Evolutionary conservation across 2,329 filamentous ascomycete genomes (phyloP).

Genomic region (Neurospora sp.): DNA sequence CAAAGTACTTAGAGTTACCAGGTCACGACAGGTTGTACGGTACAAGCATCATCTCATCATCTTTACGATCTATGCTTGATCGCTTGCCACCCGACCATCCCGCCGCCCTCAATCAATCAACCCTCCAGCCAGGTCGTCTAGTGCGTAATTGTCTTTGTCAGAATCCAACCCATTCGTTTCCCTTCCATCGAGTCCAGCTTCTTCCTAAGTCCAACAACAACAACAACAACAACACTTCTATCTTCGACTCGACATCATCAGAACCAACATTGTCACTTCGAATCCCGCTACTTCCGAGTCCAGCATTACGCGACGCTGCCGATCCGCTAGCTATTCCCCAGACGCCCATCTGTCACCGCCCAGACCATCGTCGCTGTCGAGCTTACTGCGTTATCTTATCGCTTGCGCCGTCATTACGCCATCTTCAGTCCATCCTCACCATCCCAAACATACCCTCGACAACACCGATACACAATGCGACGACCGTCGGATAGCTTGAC

Average conservation of each 20-base stretch:
- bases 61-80: background rate
- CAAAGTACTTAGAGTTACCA: background rate
- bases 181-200: background rate
- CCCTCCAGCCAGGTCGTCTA: background rate
- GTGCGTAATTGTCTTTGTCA: background rate
- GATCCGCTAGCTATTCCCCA: background rate
- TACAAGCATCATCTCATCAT: background rate
- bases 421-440: background rate
- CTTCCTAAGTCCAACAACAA: background rate
- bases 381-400: background rate
- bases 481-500: conserved; percentile 21
- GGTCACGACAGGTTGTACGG: background rate
- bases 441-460: background rate
- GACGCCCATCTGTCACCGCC: background rate
- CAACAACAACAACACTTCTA: background rate
- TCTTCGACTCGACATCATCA: background rate
- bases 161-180: background rate
- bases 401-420: background rate
- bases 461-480: conserved; percentile 14
- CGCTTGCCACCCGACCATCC: background rate
- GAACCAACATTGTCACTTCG: background rate
- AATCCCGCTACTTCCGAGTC: background rate
- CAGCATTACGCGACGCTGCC: background rate
- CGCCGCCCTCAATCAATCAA: background rate
- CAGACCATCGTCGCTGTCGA: background rate